Percentiles rank a stretch among this genome's conserved stretches.
These are phyloP conservation scores for Apiospora phragmitis DNA, from an alignment of 2,329 filamentous ascomycete genomes.

Conservation along the genomic window DNA sequence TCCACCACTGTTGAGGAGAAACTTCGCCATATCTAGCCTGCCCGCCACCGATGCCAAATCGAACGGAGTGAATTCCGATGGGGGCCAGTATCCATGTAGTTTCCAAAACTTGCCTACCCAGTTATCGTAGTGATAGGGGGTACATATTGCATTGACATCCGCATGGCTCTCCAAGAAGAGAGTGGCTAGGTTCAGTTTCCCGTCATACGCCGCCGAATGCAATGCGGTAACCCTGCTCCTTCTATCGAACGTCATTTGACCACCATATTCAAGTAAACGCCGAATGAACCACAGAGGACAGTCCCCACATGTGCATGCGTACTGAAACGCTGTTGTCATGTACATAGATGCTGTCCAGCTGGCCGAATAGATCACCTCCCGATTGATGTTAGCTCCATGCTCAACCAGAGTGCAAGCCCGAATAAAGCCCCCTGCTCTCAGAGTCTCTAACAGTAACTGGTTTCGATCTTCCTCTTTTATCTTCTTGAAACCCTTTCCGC, in stretches of 20 bases:
- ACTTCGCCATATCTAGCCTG: background rate
- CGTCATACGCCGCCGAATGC: background rate
- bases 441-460: rapidly evolving
- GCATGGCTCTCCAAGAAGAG: background rate
- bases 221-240: background rate
- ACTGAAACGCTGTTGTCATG: background rate
- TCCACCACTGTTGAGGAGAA: background rate
- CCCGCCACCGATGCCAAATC: background rate
- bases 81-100: too few relatives aligned
- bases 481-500: background rate
- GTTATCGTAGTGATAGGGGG: background rate
- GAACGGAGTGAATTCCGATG: background rate
- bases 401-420: background rate
- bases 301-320: rapidly evolving
- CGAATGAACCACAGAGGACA: background rate
- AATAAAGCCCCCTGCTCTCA: background rate
- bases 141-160: background rate
- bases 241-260: background rate
- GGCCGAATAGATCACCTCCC: background rate
- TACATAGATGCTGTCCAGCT: too few relatives aligned
- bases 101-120: too few relatives aligned
- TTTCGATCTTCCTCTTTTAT: background rate
- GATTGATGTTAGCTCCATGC: background rate
- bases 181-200: background rate
- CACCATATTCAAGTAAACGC: background rate